Evolutionary conservation across 768 basidiomycete genomes (phyloP), one percentile per base, ranked within the genome.

Genomic region (Rossbeevera mucosa): DNA sequence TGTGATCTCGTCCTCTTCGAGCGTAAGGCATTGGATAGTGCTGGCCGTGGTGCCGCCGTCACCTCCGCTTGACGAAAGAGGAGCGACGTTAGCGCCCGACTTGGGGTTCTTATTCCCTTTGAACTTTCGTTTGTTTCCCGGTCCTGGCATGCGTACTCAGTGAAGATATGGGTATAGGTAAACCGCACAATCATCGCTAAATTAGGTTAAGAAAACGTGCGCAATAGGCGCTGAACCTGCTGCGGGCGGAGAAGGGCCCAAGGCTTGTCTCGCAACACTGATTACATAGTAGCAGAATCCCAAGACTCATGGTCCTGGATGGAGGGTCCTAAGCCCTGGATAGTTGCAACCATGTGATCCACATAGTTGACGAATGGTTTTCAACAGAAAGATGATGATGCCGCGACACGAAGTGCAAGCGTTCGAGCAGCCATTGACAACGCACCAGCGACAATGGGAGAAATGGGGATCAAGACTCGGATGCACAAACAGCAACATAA

Each of bases 1-100:
- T 8, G 67, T 68, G 29, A 58, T 50, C 44, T 60, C 64, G 33
- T 68, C 67, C 14, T 65, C 63, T 22, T 62, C 51, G 11, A 66
- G 48, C 8, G 64, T 53, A 31, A 44, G 49, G 52, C 64, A 64
- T 42, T 9, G 56, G 12, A 22, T 21, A 7, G 11, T 40, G 9
- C 7, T 2, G 3, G n/a, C 16, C 20, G 5, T 5, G 12, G 18
- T 8, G 38, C 13, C n/a, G 36, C 16, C n/a, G 4, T 18, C 9
- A 36, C n/a, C n/a, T 18, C n/a, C n/a, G 9, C 36, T 36, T 36
- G n/a, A 18, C n/a, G 18, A n/a, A 16, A 21, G 24, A 38, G 8
- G 46, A 41, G 40, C 21, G 1, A 18, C 30, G 24, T 22, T 57
- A 4, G 22, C 5, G 18, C 40, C 40, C 22, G 14, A 20, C 21